phyloP scores from a whole-genome alignment of 2,329 filamentous ascomycete genomes.

The Fusarium kyushuense region DNA sequence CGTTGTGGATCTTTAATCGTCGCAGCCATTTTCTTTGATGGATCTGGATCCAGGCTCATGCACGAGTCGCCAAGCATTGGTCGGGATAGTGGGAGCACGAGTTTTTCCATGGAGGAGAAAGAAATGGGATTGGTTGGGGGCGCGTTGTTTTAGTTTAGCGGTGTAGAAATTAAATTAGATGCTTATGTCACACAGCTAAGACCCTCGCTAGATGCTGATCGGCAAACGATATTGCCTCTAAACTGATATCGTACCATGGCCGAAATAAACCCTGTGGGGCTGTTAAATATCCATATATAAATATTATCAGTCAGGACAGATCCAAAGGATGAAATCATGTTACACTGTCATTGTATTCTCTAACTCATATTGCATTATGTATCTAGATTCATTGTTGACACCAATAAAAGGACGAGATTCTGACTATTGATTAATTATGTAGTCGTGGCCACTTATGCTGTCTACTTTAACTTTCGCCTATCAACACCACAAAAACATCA shows the following conservation, averaged over 20 bases:
- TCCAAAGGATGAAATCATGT: no score
- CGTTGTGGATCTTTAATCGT: slow-evolving; percentile 3
- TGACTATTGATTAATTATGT: no score
- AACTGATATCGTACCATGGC: neutral
- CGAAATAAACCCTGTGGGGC: neutral
- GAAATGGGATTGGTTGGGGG: slow-evolving; percentile 4
- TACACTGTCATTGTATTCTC: no score
- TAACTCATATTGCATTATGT: no score
- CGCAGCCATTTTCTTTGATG: slow-evolving; percentile 4
- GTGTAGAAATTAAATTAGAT: neutral
- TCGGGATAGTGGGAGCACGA: neutral
- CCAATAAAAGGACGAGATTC: no score
- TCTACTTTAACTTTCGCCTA: no score
- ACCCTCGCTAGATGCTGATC: neutral
- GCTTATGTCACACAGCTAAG: neutral
- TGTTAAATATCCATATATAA: no score
- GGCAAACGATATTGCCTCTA: neutral
- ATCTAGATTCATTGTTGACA: no score
- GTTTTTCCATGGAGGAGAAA: neutral
- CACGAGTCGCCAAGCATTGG: neutral
- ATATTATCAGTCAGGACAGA: no score
- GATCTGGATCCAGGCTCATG: neutral
- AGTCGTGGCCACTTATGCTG: no score
- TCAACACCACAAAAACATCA: no score
- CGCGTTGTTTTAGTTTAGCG: neutral